Evolutionary conservation across 805 yeast genomes (phyloP), one percentile per base, ranked within the genome.

Genomic region (Wickerhamiella australiensis): DNA sequence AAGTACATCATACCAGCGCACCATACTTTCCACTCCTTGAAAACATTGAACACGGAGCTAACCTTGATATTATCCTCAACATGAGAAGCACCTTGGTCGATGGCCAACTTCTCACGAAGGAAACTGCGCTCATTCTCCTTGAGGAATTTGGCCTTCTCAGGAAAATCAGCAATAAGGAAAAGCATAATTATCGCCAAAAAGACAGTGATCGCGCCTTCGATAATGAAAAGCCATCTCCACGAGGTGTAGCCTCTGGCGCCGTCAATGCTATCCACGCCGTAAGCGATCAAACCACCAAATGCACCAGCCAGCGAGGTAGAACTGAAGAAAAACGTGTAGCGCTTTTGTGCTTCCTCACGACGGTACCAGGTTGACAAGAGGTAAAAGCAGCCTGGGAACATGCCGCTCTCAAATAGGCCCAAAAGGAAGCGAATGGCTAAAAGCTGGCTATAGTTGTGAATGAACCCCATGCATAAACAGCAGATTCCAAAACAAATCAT

Each of bases 101-200:
- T 62, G 50, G 71, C 79, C 36, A 82, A 70, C 62, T 84, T 84
- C 45, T 71, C 73, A 58, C 74, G 76, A 51, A 81, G 59, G 61
- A 74, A 77, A 12, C 57, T 61, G 22, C 74, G 68, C 61, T 79
- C 84, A 54, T 72, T 71, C 2, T 60, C 67, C 33, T 64, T 71
- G 50, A 77, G 60, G 59, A 72, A 79, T 56, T 74, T 68, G 22
- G 78, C 74, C 52, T 76, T 73, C 63, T 80, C 85, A 5, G 86
- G 85, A 70, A 79, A 79, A 61, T 80, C 84, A 22, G 82, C 74
- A 50, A 80, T 69, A 49, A 70, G 59, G 56, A 79, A 77, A 52
- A 52, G 65, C 41, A 50, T 33, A 18, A 20, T 5, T 5, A 53
- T 11, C 2, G 51, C 53, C 18, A 33, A 36, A 31, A 50, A 45